phyloP scores from a whole-genome alignment of 2,329 filamentous ascomycete genomes.

The Chaetomiaceae sp. region DNA sequence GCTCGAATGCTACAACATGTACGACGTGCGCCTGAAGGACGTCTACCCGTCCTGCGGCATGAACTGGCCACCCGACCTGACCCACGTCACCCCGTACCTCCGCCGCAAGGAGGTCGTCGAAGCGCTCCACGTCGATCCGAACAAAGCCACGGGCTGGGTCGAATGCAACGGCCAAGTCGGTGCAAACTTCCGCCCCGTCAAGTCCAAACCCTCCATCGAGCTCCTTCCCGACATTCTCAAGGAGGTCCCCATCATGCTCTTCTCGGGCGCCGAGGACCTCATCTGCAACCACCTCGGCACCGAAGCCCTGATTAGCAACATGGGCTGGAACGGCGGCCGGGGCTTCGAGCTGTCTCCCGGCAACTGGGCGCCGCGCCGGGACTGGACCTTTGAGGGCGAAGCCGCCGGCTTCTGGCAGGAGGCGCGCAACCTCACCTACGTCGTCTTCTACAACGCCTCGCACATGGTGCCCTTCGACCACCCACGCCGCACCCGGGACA shows the following conservation, averaged over 20 bases:
- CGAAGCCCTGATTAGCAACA: conserved; percentile 81
- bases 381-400: conserved; percentile 92
- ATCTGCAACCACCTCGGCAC: conserved; percentile 98
- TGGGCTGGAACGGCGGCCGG: conserved; percentile 86
- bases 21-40: conserved; percentile 85
- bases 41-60: conserved; percentile 81
- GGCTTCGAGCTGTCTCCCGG: conserved; percentile 87
- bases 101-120: conserved; percentile 71
- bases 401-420: conserved; percentile 88
- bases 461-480: conserved; percentile 99
- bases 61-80: conserved; percentile 94
- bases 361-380: conserved; percentile 83
- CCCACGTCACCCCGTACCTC: conserved; percentile 74
- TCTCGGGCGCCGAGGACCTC: conserved; percentile 88
- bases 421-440: conserved; percentile 91
- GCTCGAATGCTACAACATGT: conserved; percentile 83
- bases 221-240: conserved; percentile 75
- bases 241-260: conserved; percentile 75
- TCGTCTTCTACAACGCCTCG: conserved; percentile 90
- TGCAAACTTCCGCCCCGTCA: conserved; percentile 61
- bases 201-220: conserved; percentile 68
- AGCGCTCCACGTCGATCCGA: conserved; percentile 76
- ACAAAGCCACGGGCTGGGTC: conserved; percentile 82
- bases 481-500: conserved; percentile 80
- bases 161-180: conserved; percentile 84